These are phyloP conservation scores for Trichoderma reesei DNA, from an alignment of 495 filamentous ascomycete species.

Conservation along the genomic window DNA sequence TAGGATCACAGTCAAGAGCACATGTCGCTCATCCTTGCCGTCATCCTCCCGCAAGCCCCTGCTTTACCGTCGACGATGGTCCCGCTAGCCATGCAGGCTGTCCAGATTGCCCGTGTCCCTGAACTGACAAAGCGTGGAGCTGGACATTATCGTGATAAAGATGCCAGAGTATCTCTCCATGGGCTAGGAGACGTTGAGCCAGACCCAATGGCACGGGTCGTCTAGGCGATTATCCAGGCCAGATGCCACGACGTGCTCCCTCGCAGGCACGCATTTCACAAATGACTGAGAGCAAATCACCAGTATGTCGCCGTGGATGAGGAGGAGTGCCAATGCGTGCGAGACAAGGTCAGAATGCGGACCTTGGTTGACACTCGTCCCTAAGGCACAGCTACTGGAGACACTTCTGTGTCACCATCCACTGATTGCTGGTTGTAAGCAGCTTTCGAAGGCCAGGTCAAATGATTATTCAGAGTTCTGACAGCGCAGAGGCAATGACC, in stretches of 20 bases:
- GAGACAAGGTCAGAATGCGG: too few relatives aligned
- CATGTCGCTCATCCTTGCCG: background rate
- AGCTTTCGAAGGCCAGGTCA: too few relatives aligned
- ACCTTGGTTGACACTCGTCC: too few relatives aligned
- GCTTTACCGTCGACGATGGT: background rate
- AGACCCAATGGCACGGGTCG: background rate
- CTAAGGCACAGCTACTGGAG: too few relatives aligned
- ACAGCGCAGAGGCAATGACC: too few relatives aligned
- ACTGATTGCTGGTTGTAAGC: too few relatives aligned
- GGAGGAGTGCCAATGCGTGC: too few relatives aligned
- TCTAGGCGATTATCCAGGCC: background rate
- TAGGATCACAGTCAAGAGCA: constrained; percentile 2
- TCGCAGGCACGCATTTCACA: background rate
- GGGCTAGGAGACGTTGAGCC: background rate
- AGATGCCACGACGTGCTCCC: background rate
- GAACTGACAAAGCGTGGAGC: background rate
- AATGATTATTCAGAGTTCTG: too few relatives aligned
- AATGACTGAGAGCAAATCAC: too few relatives aligned
- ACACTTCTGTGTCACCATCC: too few relatives aligned
- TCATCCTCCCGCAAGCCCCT: background rate
- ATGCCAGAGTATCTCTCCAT: too few relatives aligned
- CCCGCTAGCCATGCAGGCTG: background rate
- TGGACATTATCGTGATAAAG: background rate
- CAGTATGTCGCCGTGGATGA: background rate
- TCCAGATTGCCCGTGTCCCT: background rate